A percentile compares a stretch with the other conserved stretches of the same genome.
phyloP scores from a whole-genome alignment of 768 basidiomycete genomes.

The Trametes gibbosa region DNA sequence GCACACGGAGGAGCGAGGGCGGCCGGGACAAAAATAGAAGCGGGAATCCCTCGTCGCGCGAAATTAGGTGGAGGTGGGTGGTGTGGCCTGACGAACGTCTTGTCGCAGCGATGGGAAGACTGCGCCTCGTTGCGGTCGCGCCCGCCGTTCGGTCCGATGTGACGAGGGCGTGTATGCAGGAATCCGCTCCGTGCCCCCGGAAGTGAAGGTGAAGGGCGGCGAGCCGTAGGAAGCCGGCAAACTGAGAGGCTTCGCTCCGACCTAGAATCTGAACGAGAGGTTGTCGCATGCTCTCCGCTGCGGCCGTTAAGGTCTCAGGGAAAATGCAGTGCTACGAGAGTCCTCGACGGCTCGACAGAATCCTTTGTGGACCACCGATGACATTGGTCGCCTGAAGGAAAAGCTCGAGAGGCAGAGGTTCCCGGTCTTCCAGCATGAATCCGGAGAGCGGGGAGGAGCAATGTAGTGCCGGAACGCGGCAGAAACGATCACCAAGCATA shows the following conservation, averaged over 20 bases:
- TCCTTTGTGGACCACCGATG: too few species aligned
- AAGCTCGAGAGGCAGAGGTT: too few species aligned
- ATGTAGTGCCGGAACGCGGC: not conserved
- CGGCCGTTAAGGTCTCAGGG: not conserved
- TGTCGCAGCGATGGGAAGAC: conserved; percentile 1
- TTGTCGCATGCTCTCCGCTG: not conserved
- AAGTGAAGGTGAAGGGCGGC: not conserved
- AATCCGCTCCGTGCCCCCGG: conserved; percentile 1
- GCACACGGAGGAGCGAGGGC: not conserved
- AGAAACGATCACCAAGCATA: not conserved
- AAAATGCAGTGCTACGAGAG: not conserved
- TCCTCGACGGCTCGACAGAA: not conserved
- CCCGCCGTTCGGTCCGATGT: conserved; percentile 14
- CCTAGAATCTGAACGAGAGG: conserved; percentile 5
- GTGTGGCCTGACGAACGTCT: not conserved
- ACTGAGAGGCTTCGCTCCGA: not conserved
- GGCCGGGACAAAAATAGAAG: not conserved
- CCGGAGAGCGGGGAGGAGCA: too few species aligned
- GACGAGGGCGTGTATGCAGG: conserved; percentile 1
- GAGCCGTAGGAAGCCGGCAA: not conserved
- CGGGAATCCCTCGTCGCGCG: not conserved
- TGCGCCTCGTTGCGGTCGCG: conserved; percentile 14
- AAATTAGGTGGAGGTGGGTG: not conserved
- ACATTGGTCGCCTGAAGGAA: too few species aligned
- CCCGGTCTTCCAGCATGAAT: too few species aligned